A percentile compares a stretch with the other conserved stretches of the same genome.
These are phyloP conservation scores for Cladobotryum protrusum DNA, from an alignment of 2,329 filamentous ascomycete species.

Conservation along the genomic window DNA sequence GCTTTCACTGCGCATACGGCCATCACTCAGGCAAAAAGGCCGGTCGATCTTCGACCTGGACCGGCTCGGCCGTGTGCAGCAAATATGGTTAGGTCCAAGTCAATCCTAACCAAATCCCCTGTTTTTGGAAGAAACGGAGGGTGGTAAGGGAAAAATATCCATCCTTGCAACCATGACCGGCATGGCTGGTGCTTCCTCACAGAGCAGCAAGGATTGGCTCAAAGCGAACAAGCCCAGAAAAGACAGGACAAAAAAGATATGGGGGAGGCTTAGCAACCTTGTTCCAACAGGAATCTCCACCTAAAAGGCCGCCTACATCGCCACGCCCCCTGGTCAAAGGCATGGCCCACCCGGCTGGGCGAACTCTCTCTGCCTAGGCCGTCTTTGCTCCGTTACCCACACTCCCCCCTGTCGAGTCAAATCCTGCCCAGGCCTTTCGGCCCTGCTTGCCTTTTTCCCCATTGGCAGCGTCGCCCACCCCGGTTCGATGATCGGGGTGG, in stretches of 20 bases:
- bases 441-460: slow-evolving; percentile 8
- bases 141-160: neutral
- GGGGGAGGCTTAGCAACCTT: no score
- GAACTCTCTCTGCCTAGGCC: neutral
- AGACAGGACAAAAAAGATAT: no score
- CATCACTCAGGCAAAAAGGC: neutral
- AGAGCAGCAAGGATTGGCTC: no score
- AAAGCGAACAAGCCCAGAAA: no score
- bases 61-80: slow-evolving; percentile 13
- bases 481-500: slow-evolving; percentile 12
- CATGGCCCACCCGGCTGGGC: no score
- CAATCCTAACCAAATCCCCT: slow-evolving; percentile 3
- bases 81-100: slow-evolving; percentile 11
- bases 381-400: neutral
- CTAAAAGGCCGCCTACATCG: neutral
- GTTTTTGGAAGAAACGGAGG: neutral
- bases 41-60: slow-evolving; percentile 9
- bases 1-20: neutral
- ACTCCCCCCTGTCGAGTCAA: neutral
- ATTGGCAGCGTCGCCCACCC: slow-evolving; percentile 4
- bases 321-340: neutral
- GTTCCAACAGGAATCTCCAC: no score
- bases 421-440: slow-evolving; percentile 8
- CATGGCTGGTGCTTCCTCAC: neutral
- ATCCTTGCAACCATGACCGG: neutral